Evolutionary conservation across 2,329 filamentous ascomycete genomes (phyloP).

Genomic region (Helotiales sp.): DNA sequence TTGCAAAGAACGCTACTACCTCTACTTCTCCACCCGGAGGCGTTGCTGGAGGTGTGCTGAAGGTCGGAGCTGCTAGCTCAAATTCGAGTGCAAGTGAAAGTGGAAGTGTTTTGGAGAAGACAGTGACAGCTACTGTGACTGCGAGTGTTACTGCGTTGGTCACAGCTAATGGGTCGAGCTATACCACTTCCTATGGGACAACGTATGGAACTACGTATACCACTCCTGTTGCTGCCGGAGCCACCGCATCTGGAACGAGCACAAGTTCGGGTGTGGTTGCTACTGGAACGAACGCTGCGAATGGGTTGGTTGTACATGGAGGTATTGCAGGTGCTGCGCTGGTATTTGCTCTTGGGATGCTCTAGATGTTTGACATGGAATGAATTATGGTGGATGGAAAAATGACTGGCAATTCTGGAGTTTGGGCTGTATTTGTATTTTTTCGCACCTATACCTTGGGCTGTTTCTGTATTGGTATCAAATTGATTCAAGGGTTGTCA

Average conservation of each 20-base stretch:
- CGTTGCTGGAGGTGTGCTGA: conserved; percentile 38
- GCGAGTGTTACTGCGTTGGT: conserved; percentile 9
- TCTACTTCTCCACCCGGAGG: conserved; percentile 38
- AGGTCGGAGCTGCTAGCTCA: conserved; percentile 13
- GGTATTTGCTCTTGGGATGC: conserved; percentile 5
- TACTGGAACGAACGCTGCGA: not conserved
- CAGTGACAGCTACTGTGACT: conserved; percentile 13
- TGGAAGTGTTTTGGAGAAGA: conserved; percentile 1
- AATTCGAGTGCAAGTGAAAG: not conserved
- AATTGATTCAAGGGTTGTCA: no score
- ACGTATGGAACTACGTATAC: conserved; percentile 18
- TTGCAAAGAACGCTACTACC: conserved; percentile 36
- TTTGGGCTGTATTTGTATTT: not conserved
- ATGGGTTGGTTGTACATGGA: conserved; percentile 2
- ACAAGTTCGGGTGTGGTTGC: not conserved
- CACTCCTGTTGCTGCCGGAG: conserved; percentile 2
- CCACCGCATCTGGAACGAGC: conserved; percentile 1
- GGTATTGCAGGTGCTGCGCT: conserved; percentile 5
- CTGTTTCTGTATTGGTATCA: no score
- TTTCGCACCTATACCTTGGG: not conserved
- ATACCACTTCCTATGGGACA: conserved; percentile 13
- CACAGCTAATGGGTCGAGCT: not conserved
- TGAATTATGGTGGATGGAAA: not conserved
- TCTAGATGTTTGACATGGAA: no score
- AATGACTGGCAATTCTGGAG: not conserved